Conservation (phyloP, 305 asterid genomes). For the Fraxinus sp. region DNA sequence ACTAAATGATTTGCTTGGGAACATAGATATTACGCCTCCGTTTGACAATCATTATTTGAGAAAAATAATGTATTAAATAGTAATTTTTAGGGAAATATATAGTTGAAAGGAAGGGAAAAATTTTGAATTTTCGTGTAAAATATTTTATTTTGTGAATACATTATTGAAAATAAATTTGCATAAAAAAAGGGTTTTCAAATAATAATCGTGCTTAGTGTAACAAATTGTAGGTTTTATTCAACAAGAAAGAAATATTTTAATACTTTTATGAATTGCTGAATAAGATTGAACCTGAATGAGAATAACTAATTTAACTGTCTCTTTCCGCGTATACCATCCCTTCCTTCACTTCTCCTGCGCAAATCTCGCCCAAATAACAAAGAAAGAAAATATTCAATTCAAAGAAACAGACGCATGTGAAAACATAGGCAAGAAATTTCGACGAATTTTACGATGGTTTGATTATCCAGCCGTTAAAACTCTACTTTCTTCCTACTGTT, state of each 20-base stretch:
- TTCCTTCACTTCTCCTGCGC: conserved; percentile 24
- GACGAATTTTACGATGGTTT: neutral
- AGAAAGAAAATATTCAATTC: conserved; percentile 2
- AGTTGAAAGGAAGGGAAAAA: no score
- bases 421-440: neutral
- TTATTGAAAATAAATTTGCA: no score
- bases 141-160: no score
- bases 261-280: neutral
- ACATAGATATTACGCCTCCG: neutral
- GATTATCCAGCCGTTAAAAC: neutral
- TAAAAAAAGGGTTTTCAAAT: no score
- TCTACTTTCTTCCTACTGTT: conserved; percentile 12
- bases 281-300: neutral
- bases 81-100: no score
- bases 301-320: conserved; percentile 36
- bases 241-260: neutral
- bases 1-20: neutral
- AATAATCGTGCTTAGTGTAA: neutral
- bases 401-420: neutral
- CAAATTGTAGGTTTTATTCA: neutral
- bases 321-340: conserved; percentile 31
- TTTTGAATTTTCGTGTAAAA: no score
- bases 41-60: no score
- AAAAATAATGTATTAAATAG: no score
- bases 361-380: conserved; percentile 27